Evolutionary conservation across 352 stramenopile species (phyloP), one percentile per base, ranked within the genome.

Genomic region (Poterioochromonas sp.): DNA sequence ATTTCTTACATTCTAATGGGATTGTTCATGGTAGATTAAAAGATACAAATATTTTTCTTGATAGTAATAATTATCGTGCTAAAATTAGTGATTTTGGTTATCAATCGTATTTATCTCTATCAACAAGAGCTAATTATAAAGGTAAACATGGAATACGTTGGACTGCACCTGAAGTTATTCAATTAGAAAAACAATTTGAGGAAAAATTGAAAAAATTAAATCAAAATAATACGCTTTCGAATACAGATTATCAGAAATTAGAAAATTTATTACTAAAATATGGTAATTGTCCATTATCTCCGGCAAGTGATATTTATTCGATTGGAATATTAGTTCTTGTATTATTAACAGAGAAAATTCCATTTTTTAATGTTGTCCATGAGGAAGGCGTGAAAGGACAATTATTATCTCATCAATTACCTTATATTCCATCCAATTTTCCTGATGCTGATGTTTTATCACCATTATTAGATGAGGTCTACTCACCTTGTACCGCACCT

Each of bases 11-110:
- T 54, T 34, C 20, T 26, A 26, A 58, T 22, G 65, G 65, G 3
- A 51, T 74, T 35, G 65, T 54, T 58, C 65, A 74, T 54, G 65
- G 65, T 58, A 3, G 65, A 35, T 20, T 74, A 35, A 51, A 74
- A 18, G 37, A 53, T 20, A 58, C 5, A 34, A 74, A 74, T 39
- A 54, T 74, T 3, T 26, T 69, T 1, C 20, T 74, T 12, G 26
- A 26, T 15, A 54, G 35, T 54, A 2, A 53, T 37, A 37, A 34
- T 12, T 74, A 58, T 54, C 65, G 65, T 58, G 65, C 43, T 5
- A 74, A 74, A 39, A 11, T 74, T 0, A 44, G 5, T 58, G 65
- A 74, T n/a, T 51, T 74, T 35, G 65, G 65, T 40, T 41, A 32
- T 12, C 2, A 71, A 32, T 3, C 15, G 20, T 71, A 32, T 47